These are phyloP conservation scores for Pestalotiopsis sp. DNA, from an alignment of 2,329 filamentous ascomycete genomes.

Conservation along the genomic window DNA sequence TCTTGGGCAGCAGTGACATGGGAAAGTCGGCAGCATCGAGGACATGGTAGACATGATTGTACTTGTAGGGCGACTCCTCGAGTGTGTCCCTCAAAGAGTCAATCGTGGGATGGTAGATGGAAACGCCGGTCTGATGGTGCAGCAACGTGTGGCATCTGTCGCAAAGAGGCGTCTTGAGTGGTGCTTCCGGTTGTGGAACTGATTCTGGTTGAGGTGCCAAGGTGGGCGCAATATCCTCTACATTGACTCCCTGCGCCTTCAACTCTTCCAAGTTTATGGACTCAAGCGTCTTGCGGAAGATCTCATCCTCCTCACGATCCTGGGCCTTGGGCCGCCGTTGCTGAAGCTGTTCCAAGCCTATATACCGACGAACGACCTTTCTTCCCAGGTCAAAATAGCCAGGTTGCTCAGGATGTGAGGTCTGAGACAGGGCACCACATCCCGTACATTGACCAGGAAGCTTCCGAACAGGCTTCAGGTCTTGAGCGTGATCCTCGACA, in stretches of 20 bases:
- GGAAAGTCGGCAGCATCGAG: conserved; percentile 96
- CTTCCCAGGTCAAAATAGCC: conserved; percentile 59
- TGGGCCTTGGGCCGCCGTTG: conserved; percentile 15
- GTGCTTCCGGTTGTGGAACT: conserved; percentile 14
- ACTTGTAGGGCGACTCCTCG: conserved; percentile 82
- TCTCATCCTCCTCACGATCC: conserved; percentile 42
- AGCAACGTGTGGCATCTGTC: conserved; percentile 84
- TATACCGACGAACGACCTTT: conserved; percentile 53
- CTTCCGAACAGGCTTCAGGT: conserved; percentile 17
- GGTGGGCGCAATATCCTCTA: conserved; percentile 38
- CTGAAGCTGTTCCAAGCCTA: conserved; percentile 36
- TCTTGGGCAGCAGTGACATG: conserved; percentile 82
- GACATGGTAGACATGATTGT: conserved; percentile 95
- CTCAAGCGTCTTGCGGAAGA: conserved; percentile 50
- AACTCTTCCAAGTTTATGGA: conserved; percentile 45
- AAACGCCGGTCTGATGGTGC: conserved; percentile 72
- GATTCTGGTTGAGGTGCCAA: conserved; percentile 23
- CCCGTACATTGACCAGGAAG: conserved; percentile 64
- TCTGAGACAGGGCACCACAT: conserved; percentile 68
- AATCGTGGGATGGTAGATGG: conserved; percentile 81
- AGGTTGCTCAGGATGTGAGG: conserved; percentile 49
- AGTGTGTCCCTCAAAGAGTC: conserved; percentile 83
- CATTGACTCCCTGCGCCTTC: conserved; percentile 48
- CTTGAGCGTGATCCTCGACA: neutral
- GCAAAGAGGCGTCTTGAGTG: conserved; percentile 65